These are phyloP conservation scores for Pachyrhizus erosus DNA, from an alignment of 306 rosid species.

Conservation along the genomic window DNA sequence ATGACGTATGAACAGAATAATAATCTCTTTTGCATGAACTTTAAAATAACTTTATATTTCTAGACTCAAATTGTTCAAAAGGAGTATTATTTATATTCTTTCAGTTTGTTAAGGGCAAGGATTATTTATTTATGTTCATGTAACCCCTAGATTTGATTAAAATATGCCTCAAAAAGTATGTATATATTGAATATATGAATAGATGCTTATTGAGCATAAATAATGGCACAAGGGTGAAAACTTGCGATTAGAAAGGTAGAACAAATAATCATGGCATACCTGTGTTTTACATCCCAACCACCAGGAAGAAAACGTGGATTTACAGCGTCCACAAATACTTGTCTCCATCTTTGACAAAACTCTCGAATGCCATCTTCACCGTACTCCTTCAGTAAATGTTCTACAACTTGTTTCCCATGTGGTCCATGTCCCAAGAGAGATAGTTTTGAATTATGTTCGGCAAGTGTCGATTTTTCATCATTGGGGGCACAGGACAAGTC, in stretches of 20 bases:
- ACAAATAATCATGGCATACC: conserved; percentile 55
- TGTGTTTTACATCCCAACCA: conserved; percentile 96
- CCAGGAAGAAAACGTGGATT: conserved; percentile 88
- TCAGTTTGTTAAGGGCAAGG: background rate
- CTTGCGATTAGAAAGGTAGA: conserved; percentile 5
- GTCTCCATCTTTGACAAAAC: conserved; percentile 96
- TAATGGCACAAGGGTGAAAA: background rate
- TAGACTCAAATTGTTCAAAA: background rate
- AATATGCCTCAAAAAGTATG: conserved; percentile 19
- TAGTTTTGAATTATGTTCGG: conserved; percentile 64
- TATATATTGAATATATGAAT: background rate
- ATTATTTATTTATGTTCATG: conserved; percentile 7
- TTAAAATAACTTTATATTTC: conserved; percentile 6
- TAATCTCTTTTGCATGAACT: conserved; percentile 15
- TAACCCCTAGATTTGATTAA: background rate
- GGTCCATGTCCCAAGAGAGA: conserved; percentile 97
- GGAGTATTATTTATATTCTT: background rate
- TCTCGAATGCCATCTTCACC: conserved; percentile 78
- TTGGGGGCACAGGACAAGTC: conserved; percentile 29
- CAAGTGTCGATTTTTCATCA: conserved; percentile 46
- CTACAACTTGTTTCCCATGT: conserved; percentile 93
- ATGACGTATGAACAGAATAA: background rate
- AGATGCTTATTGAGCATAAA: conserved; percentile 31
- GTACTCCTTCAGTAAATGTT: conserved; percentile 67
- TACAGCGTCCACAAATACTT: conserved; percentile 79